Base-by-base conservation (phyloP, 352 stramenopile species). In the Phytophthora sp. region DNA sequence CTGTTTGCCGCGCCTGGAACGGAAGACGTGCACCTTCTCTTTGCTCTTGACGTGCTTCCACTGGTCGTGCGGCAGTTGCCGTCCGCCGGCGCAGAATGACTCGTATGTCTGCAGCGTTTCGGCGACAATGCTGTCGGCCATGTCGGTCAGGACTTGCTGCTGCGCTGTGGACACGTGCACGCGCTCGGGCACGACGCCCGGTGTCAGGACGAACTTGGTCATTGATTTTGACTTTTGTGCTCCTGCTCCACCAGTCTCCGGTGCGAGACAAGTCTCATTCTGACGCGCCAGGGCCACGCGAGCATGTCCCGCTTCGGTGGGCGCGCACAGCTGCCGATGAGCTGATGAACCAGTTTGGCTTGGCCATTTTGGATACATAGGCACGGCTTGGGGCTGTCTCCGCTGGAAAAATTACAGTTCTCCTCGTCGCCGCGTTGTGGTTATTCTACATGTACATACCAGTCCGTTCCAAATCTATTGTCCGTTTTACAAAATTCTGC, bases 41-140 rank as follows among this genome's bases (percentile, higher is more conserved):
- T 76, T 76, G 16, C 63, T 63, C 55, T 80, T 80, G n/a, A 82
- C 39, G 42, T 79, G 73, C 66, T 86, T 86, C 78, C 80, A 89
- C 42, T 73, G 66, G 7, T 77, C 56, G 20, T 46, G 44, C 12
- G 72, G 46, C 15, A 88, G 58, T 51, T 64, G 56, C 4, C 77
- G 71, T 7, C 66, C 57, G 50, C 52, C 66, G 18, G 54, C 42
- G 42, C 77, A 73, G 71, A 83, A 88, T n/a, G 58, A 62, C 35
- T 84, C 80, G 59, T 83, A 81, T 7, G 73, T 71, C 11, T 82
- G 71, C 54, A 89, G 66, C 23, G 78, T 84, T 44, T 84, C 80
- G 53, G 76, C 76, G 46, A 88, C 68, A 62, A 89, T 73, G 36
- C 66, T 66, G 42, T 88, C 78, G 4, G 78, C 70, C 57, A 78